Base-by-base conservation (phyloP, 1,284 basidiomycete species). In the Heliocybe sulcata region DNA sequence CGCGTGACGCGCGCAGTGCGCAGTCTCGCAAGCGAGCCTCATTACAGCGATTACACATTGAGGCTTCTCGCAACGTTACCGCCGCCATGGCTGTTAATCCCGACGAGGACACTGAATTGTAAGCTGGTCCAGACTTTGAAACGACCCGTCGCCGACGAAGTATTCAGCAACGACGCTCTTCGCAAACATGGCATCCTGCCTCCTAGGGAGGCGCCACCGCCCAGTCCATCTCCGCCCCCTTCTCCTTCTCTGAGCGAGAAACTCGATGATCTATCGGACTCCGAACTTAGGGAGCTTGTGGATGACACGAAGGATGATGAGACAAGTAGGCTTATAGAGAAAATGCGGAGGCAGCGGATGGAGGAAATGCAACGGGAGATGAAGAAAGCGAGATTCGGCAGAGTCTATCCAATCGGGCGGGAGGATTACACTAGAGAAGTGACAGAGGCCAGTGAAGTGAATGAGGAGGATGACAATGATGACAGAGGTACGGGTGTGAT, bases 361-460 rank as follows among this genome's bases (percentile, higher is more conserved):
- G 78, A 76, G 59, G 81, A 94, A 63, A 77, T 77, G 54, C 73
- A 72, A 25, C 19, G 35, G 27, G 80, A 83, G 56, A 74, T 81
- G 57, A 80, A 80, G 63, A 80, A 76, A 57, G 86, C 85, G 9
- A 81, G 86, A 54, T 98, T 94, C 66, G 94, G 96, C 20, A 74
- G 85, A 48, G 82, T 98, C 51, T 90, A 89, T 69, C 94, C 94
- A 1, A 96, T 99, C 58, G 84, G 85, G 27, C 77, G 96, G 59
- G 93, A 94, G 19, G 95, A 98, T 68, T 99, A 98, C 70, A 96
- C 91, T 31, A 77, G 89, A 52, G 93, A 98, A 65, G 92, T 99
- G 16, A 98, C 95, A 0, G 94, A 98, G 56, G 92, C 92, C 1
- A 97, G 94, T 69, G 83, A 81, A 60, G 68, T 82, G 2, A 75